Base-by-base conservation (phyloP, 352 stramenopile genomes). In the Globisporangium barbulae region DNA sequence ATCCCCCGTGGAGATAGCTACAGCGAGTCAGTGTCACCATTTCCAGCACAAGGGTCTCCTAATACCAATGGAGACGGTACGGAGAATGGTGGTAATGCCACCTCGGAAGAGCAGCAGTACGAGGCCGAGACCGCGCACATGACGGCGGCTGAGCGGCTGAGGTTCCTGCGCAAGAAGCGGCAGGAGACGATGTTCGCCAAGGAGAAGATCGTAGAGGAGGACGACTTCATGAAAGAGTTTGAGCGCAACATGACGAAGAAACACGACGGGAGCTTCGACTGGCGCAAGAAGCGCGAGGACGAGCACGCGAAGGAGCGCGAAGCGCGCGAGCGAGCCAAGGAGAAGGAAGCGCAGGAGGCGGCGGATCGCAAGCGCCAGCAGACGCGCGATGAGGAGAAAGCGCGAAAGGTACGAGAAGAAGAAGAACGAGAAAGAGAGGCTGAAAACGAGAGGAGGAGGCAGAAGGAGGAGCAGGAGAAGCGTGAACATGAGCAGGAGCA, bases 171-270 rank as follows among this genome's bases (percentile, higher is more conserved):
- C 19, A 78, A 75, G 47, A 86, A 90, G 53, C 67, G 81, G 2
- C 79, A 90, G 59, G 76, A 88, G 31, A 67, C 73, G 33, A 81
- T 88, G 72, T 68, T 86, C 53, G 59, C 58, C 2, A 86, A 82
- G 68, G 64, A 75, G 31, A 74, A 81, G n/a, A 77, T 67, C 28
- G 66, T 83, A 13, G 58, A 71, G 4, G 65, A 73, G 1, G 79
- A 91, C 53, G 79, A 88, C 44, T 91, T 91, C 50, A 82, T 91
- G 74, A 70, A 74, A 10, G 81, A 91, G 61, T 76, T 88, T 42
- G 74, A 71, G 30, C 79, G 63, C 15, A 91, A 91, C 58, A 86
- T 88, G 81, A 83, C 86, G 69, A 89, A 88, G 57, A 91, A 89
- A 47, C 72, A 81, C 21, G 61, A 54, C 15, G 63, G 41, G 2